phyloP scores from a whole-genome alignment of 106 monocot species.

The Phalaenopsis equestris region DNA sequence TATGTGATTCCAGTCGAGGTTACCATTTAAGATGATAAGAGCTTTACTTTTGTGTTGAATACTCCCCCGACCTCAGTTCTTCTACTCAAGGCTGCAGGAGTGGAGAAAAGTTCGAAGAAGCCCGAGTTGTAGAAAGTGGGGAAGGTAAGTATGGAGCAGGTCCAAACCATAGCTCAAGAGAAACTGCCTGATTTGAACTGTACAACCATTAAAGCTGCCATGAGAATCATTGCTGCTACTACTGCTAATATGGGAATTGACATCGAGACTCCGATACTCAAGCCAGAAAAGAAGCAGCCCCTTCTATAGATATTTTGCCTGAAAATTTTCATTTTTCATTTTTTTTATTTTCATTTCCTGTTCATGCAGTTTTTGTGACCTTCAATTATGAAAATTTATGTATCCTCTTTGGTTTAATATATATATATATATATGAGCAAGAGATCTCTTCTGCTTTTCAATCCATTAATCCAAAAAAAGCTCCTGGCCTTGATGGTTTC shows the following conservation, averaged over 20 bases:
- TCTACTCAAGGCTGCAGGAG: constrained; percentile 20
- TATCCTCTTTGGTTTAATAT: no score
- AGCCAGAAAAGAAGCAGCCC: constrained; percentile 54
- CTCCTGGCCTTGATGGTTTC: no score
- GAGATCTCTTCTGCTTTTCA: no score
- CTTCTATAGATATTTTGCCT: not conserved
- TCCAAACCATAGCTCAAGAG: constrained; percentile 71
- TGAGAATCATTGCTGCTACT: constrained; percentile 93
- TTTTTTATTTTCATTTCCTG: no score
- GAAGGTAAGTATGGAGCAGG: constrained; percentile 71
- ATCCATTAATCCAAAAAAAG: no score
- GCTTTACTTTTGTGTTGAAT: no score
- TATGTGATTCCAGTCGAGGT: no score
- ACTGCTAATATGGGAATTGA: constrained; percentile 98
- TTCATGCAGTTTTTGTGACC: no score
- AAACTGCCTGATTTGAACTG: constrained; percentile 93
- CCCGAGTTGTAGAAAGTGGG: constrained; percentile 75
- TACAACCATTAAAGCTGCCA: constrained; percentile 67
- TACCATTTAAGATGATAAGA: no score
- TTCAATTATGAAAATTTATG: no score
- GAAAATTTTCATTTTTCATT: not conserved
- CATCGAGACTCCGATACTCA: constrained; percentile 74
- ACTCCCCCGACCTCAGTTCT: no score
- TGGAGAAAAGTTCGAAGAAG: constrained; percentile 88
- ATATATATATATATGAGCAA: no score